Conservation (phyloP, 2,329 filamentous ascomycete species). For the Xylaria polymorpha region DNA sequence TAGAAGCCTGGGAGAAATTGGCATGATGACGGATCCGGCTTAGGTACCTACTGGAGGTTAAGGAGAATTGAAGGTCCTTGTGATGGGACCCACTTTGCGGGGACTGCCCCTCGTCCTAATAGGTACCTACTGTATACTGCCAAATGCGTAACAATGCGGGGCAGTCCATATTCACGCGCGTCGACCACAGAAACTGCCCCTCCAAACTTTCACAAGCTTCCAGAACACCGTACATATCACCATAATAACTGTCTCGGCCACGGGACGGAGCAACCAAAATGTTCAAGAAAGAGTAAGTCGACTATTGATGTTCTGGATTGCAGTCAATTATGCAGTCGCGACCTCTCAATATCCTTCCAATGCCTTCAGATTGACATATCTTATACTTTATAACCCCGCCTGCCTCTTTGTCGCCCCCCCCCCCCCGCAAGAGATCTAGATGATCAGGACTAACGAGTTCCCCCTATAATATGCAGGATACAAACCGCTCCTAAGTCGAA, state of each 20-base stretch:
- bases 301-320: background rate
- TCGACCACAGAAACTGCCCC: conserved; percentile 44
- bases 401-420: background rate
- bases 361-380: background rate
- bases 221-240: conserved; percentile 28
- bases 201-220: conserved; percentile 51
- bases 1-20: background rate
- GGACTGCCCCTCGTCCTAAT: conserved; percentile 30
- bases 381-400: conserved; percentile 23
- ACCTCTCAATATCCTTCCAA: background rate
- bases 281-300: conserved; percentile 91
- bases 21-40: background rate
- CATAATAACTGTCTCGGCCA: conserved; percentile 16
- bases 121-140: no score
- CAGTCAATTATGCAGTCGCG: background rate
- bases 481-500: conserved; percentile 86
- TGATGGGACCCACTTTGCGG: conserved; percentile 16
- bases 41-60: no score
- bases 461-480: conserved; percentile 64
- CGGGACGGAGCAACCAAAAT: conserved; percentile 62
- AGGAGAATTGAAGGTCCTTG: no score
- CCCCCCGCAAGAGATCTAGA: background rate
- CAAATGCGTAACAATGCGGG: conserved; percentile 38
- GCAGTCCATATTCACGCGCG: conserved; percentile 31
- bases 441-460: conserved; percentile 1